Evolutionary conservation across 768 basidiomycete genomes (phyloP), one percentile per base, ranked within the genome.

Genomic region (Asterophora parasitica): DNA sequence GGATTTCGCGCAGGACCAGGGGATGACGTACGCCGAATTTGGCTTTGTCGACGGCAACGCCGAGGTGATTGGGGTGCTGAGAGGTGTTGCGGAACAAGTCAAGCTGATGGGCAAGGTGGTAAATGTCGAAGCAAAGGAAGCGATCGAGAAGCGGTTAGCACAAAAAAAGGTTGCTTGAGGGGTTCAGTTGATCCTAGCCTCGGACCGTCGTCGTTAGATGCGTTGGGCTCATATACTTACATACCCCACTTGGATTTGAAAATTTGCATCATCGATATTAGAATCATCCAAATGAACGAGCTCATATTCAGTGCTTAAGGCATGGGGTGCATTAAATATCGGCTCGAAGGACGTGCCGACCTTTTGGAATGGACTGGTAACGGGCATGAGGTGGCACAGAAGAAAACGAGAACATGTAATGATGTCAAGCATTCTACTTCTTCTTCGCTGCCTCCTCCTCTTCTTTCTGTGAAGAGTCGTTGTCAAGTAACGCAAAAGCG

Each of bases 371-470:
- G 52, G 56, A 61, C 55, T 51, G 52, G 42, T 52, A 50, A 57
- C 49, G 52, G 54, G 58, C 59, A 64, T 58, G 57, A 52, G 58
- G 57, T 37, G 23, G 52, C 49, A 60, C 53, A 59, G 50, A 56
- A 48, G 40, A 51, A 50, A 49, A 55, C 49, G 48, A 56, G 44
- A 57, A 57, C 51, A 65, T 58, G 57, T 54, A 56, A 61, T 53
- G 50, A 49, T 44, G 49, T 51, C 47, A 58, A 53, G 51, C 55
- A 48, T 49, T 71, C 72, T 82, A 89, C 75, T 92, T 91, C 76
- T 91, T 91, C 79, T 92, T 92, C 65, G 77, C 81, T 49, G 87
- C 89, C 65, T 92, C 91, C 78, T 93, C 91, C 65, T 92, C 92
- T 58, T 88, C 89, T 65, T 85, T 88, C 88, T 90, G 61, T 50